Conservation (phyloP, 1,139 yeast genomes). For the Yamadazyma atlantica region DNA sequence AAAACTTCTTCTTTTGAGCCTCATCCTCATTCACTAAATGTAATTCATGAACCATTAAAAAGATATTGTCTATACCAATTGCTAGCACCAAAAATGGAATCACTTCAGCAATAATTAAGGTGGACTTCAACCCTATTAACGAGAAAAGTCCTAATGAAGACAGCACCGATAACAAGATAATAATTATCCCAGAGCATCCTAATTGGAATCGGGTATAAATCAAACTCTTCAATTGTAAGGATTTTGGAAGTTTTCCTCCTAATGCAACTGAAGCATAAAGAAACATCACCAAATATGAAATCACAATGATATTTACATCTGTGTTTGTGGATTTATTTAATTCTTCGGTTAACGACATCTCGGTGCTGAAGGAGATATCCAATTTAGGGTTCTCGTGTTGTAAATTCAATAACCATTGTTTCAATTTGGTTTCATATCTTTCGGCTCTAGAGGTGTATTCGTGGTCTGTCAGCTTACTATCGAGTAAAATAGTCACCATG, state of each 20-base stretch:
- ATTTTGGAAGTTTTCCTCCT: conserved; percentile 53
- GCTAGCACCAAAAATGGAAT: conserved; percentile 94
- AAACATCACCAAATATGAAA: conserved; percentile 88
- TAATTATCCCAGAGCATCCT: conserved; percentile 78
- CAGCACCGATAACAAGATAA: conserved; percentile 75
- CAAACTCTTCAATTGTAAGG: conserved; percentile 29
- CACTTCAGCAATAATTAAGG: conserved; percentile 92
- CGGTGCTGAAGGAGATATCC: conserved; percentile 74
- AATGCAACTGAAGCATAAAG: conserved; percentile 82
- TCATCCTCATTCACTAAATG: conserved; percentile 49
- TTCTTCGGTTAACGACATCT: conserved; percentile 79
- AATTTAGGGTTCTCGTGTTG: conserved; percentile 52
- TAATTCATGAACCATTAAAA: conserved; percentile 78
- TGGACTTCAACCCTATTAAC: conserved; percentile 72
- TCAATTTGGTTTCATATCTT: conserved; percentile 67
- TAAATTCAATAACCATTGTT: conserved; percentile 51
- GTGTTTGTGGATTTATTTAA: conserved; percentile 78
- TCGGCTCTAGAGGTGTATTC: conserved; percentile 43
- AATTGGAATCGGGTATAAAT: conserved; percentile 68
- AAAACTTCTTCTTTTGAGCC: conserved; percentile 21
- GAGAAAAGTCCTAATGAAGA: conserved; percentile 85
- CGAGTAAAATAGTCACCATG: conserved; percentile 68
- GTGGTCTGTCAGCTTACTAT: conserved; percentile 33
- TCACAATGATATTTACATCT: conserved; percentile 65
- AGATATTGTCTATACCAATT: conserved; percentile 92